phyloP scores from a whole-genome alignment of 495 filamentous ascomycete genomes.

The Lepidopterella palustris region DNA sequence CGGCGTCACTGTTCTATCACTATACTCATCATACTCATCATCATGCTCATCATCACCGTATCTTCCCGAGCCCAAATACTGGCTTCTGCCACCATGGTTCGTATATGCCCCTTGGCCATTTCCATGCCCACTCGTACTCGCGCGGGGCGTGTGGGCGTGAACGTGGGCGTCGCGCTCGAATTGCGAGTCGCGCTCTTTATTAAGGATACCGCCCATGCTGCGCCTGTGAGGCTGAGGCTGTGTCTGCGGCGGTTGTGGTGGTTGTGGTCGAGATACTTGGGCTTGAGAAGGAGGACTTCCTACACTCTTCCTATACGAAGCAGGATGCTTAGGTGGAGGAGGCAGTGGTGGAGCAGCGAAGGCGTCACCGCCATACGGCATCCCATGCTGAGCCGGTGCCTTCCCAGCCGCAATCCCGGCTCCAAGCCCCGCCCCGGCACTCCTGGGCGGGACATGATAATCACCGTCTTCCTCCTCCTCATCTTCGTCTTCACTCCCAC shows the following conservation, averaged over 20 bases:
- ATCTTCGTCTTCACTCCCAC: constrained; percentile 1
- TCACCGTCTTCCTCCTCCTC: constrained; percentile 14
- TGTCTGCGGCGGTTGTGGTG: not conserved
- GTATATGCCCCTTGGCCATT: too few relatives aligned
- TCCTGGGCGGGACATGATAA: constrained; percentile 11
- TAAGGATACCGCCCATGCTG: constrained; percentile 26
- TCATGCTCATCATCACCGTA: constrained; percentile 11
- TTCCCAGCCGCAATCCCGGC: too few relatives aligned
- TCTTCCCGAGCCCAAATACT: constrained; percentile 19
- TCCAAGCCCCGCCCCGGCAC: not conserved
- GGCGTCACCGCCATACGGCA: not conserved
- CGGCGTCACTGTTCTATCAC: not conserved
- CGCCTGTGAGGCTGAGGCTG: constrained; percentile 5
- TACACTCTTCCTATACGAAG: not conserved
- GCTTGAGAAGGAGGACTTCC: not conserved
- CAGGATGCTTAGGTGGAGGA: not conserved
- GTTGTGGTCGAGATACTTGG: not conserved
- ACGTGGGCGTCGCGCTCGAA: constrained; percentile 23
- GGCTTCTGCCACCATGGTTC: not conserved
- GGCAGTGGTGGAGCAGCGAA: not conserved
- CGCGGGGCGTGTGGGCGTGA: not conserved
- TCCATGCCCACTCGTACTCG: constrained; percentile 7
- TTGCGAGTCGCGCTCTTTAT: constrained; percentile 9
- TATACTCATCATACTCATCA: constrained; percentile 15
- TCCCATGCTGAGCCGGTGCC: not conserved